Evolutionary conservation across 495 filamentous ascomycete species (phyloP).

Genomic region (Xylaria flabelliformis): DNA sequence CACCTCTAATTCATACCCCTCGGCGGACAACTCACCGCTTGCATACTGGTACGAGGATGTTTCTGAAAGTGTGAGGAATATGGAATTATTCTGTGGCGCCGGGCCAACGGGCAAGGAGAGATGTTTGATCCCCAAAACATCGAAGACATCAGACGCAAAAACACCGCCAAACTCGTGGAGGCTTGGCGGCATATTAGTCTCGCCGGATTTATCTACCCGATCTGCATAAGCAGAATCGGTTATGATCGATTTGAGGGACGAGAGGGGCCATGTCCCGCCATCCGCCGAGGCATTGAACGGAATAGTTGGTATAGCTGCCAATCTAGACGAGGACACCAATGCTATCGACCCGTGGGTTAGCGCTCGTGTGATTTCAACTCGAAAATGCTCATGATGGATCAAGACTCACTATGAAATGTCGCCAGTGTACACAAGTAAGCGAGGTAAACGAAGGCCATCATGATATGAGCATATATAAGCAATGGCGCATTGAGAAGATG

Average conservation of each 20-base stretch:
- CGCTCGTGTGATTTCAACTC: background rate
- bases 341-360: slow-evolving; percentile 5
- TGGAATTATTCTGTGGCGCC: slow-evolving; percentile 36
- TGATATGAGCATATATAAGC: background rate
- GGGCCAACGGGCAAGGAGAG: slow-evolving; percentile 34
- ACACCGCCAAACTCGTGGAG: slow-evolving; percentile 51
- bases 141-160: slow-evolving; percentile 49
- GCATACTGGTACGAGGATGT: slow-evolving; percentile 48
- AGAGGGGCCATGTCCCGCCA: slow-evolving; percentile 39
- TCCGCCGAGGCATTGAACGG: slow-evolving; percentile 43
- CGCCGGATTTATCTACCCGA: slow-evolving; percentile 45
- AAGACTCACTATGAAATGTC: slow-evolving; percentile 17
- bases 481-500: background rate
- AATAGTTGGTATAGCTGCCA: slow-evolving; percentile 46
- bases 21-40: slow-evolving; percentile 49
- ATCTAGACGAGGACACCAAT: slow-evolving; percentile 24
- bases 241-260: slow-evolving; percentile 45
- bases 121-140: slow-evolving; percentile 36
- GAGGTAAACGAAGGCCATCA: slow-evolving; percentile 18
- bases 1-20: slow-evolving; percentile 55
- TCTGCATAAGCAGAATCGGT: slow-evolving; percentile 50
- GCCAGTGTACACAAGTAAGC: slow-evolving; percentile 6
- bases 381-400: background rate
- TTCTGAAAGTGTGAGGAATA: slow-evolving; percentile 55
- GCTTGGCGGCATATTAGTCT: slow-evolving; percentile 58